Base-by-base conservation (phyloP, 306 rosid species). In the Prosopis cineraria region DNA sequence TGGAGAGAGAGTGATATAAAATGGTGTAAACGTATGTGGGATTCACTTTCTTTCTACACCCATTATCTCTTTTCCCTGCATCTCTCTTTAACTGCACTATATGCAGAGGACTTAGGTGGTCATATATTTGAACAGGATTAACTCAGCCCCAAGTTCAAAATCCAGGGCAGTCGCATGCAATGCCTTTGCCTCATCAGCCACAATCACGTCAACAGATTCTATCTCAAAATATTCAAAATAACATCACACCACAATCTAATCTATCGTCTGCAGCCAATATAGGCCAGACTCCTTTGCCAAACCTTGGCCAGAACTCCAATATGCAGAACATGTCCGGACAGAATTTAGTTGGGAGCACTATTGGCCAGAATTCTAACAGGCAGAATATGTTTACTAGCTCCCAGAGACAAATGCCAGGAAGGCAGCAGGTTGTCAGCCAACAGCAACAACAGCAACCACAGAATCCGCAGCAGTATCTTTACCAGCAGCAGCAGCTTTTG, bases 361-460 rank as follows among this genome's bases (percentile, higher is more conserved):
- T 90, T 81, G 88, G 90, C 65, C 98, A 93, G 92, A 79, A 87
- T 88, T 68, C 85, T 87, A 79, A 81, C 91, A 93, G 76, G 78
- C 86, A 77, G 75, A 93, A 87, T 81, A 88, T 91, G 83, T 90
- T 87, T 85, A 47, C 89, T 63, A 84, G 81, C 75, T 75, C 96
- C 63, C 98, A 88, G 83, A 89, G 97, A 79, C 98, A 83, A 96
- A 72, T 91, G 84, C 90, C 74, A 53, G 98, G 93, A 84, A 88
- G 97, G 84, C 99, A 90, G 85, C 97, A 86, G 81, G 91, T 78
- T 74, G 79, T 85, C 80, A 78, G 87, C 41, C 96, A 89, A 41
- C 97, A 90, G 74, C 98, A 85, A 73, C 17, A 91, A 33, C 97
- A 90, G 73, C 97, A 85, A 77, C 10, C 93, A 19, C 98, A 93